Conservation (phyloP, 2,329 filamentous ascomycete genomes). For the Monosporascus sp. region DNA sequence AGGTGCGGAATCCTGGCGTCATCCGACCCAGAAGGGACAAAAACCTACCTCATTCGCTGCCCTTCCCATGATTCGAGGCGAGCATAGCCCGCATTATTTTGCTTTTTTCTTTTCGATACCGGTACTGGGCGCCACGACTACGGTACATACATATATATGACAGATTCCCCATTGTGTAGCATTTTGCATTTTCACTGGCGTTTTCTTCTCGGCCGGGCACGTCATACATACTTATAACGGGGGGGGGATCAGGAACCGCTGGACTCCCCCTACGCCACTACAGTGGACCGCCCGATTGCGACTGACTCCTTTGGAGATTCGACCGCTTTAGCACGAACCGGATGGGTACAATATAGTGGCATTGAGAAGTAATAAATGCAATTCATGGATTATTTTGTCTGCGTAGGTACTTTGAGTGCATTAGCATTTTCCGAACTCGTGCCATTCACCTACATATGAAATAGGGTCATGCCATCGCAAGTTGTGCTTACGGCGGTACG, state of each 20-base stretch:
- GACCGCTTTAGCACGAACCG: too few species aligned
- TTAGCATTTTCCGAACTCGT: too few species aligned
- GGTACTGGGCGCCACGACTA: not conserved
- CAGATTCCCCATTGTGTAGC: not conserved
- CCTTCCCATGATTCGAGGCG: slow-evolving; percentile 21
- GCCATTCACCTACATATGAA: too few species aligned
- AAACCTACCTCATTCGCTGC: slow-evolving; percentile 25
- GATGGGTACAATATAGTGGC: too few species aligned
- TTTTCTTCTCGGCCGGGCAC: not conserved
- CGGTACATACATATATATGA: not conserved
- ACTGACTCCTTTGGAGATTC: not conserved
- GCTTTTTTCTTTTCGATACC: slow-evolving; percentile 2
- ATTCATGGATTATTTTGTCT: too few species aligned
- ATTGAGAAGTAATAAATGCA: too few species aligned
- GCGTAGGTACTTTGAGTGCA: too few species aligned
- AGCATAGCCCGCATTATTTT: slow-evolving; percentile 2
- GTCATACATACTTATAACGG: not conserved
- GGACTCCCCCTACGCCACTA: not conserved
- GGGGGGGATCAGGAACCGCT: not conserved
- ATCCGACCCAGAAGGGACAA: slow-evolving; percentile 29
- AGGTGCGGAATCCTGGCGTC: slow-evolving; percentile 53
- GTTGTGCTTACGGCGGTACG: too few species aligned
- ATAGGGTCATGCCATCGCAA: too few species aligned
- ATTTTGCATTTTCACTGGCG: not conserved
- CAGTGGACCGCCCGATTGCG: not conserved